Base-by-base conservation (phyloP, 352 stramenopile species). In the Phytophthora pseudosyringae region DNA sequence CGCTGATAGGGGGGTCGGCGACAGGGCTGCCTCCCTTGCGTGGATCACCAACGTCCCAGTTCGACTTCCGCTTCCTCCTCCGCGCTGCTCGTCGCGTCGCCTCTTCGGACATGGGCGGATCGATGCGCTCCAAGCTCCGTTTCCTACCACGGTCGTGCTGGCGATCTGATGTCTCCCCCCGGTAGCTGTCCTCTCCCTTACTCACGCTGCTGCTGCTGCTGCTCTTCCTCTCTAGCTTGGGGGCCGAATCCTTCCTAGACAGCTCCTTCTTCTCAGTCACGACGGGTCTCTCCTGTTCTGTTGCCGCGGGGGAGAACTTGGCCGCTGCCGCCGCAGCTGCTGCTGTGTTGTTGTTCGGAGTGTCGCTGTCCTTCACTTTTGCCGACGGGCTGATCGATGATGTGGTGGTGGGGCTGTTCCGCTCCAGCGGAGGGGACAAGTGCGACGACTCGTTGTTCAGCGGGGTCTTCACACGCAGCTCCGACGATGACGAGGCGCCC, bases 41-140 rank as follows among this genome's bases (percentile, higher is more conserved):
- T 3, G 87, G 87, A 45, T 95, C 87, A 26, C 85, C 85, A 7
- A 93, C 81, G 61, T 95, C 87, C 87, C 87, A 95, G 57, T 94
- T 91, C 0, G 85, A 85, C 47, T 90, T 93, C 28, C 80, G 81
- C 28, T 78, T 81, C 59, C 85, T 78, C 47, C 87, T 78, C 29
- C 83, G 74, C 64, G 90, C 80, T 5, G 83, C 78, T 40, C 85
- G 79, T 4, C 80, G 79, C n/a, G 73, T 73, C 25, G 88, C 73
- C 61, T 89, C 80, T 38, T 86, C 70, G 3, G 84, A 86, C 40
- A 88, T 59, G 2, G 59, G 77, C 38, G 63, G 45, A 21, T 73
- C 63, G 6, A n/a, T 64, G 29, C 58, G 53, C 52, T 89, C 76
- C 7, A 80, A 62, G 33, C 68, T 85, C 16, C 73, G 61, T 59